These are phyloP conservation scores for Chromosphaera perkinsii DNA, from an alignment of 208 protist species.

Conservation along the genomic window DNA sequence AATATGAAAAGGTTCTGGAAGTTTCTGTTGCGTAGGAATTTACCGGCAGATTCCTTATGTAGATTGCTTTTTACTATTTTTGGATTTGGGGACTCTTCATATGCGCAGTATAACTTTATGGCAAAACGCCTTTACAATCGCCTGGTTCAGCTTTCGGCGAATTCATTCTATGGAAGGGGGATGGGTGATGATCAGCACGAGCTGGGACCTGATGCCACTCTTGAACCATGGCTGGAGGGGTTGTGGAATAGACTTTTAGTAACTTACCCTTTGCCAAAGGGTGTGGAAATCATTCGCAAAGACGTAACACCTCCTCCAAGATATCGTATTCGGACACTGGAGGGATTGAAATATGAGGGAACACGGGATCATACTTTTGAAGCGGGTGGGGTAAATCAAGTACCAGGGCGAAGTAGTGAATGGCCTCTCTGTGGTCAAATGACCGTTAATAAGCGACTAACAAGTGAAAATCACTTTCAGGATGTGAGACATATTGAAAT, in stretches of 20 bases:
- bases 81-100: conserved; percentile 61
- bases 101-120: conserved; percentile 57
- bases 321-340: no score
- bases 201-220: conserved; percentile 39
- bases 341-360: no score
- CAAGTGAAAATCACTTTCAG: conserved; percentile 43
- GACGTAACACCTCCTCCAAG: no score
- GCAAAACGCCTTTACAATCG: conserved; percentile 53
- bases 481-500: conserved; percentile 59
- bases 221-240: conserved; percentile 44
- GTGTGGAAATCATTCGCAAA: not conserved
- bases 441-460: conserved; percentile 18
- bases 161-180: conserved; percentile 34
- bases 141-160: conserved; percentile 49
- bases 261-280: not conserved
- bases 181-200: conserved; percentile 63
- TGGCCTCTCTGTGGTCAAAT: not conserved
- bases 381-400: conserved; percentile 4
- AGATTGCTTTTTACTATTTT: conserved; percentile 51
- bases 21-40: conserved; percentile 51
- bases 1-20: conserved; percentile 63
- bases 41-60: conserved; percentile 45
- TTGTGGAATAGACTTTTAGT: conserved; percentile 37
- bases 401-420: conserved; percentile 6
- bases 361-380: conserved; percentile 13